phyloP scores from a whole-genome alignment of 1,284 basidiomycete genomes.

The Cronartium quercuum region DNA sequence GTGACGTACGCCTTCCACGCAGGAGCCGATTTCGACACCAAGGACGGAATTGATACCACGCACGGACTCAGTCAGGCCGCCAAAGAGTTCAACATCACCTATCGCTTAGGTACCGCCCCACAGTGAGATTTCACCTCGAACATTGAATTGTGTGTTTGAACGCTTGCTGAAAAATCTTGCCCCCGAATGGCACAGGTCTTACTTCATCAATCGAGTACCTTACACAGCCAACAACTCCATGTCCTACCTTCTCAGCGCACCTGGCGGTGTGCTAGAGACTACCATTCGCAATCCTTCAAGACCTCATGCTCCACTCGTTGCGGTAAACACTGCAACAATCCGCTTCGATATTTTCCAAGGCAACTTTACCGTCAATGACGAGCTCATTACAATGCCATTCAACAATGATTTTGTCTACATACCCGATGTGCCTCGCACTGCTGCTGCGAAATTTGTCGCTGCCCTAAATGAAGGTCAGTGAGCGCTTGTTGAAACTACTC shows the following conservation, averaged over 20 bases:
- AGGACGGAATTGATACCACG: slow-evolving; percentile 39
- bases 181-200: slow-evolving; percentile 24
- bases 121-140: slow-evolving; percentile 29
- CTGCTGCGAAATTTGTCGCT: slow-evolving; percentile 40
- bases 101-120: slow-evolving; percentile 42
- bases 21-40: slow-evolving; percentile 42
- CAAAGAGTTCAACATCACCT: slow-evolving; percentile 43
- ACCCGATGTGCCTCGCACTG: slow-evolving; percentile 35
- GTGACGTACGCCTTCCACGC: slow-evolving; percentile 61
- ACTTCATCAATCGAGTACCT: slow-evolving; percentile 22
- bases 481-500: not conserved
- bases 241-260: slow-evolving; percentile 41
- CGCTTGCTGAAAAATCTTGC: not conserved
- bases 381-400: slow-evolving; percentile 57
- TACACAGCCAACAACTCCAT: slow-evolving; percentile 40
- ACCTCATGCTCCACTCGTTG: slow-evolving; percentile 32
- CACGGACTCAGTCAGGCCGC: slow-evolving; percentile 38
- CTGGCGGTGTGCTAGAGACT: slow-evolving; percentile 40
- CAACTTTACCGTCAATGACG: slow-evolving; percentile 46
- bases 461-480: slow-evolving; percentile 42
- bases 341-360: slow-evolving; percentile 47
- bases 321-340: slow-evolving; percentile 46
- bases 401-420: slow-evolving; percentile 57
- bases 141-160: not conserved
- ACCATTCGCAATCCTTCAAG: slow-evolving; percentile 39